These are phyloP conservation scores for Aspergillus hiratsukae DNA, from an alignment of 2,329 filamentous ascomycete genomes.

Conservation along the genomic window DNA sequence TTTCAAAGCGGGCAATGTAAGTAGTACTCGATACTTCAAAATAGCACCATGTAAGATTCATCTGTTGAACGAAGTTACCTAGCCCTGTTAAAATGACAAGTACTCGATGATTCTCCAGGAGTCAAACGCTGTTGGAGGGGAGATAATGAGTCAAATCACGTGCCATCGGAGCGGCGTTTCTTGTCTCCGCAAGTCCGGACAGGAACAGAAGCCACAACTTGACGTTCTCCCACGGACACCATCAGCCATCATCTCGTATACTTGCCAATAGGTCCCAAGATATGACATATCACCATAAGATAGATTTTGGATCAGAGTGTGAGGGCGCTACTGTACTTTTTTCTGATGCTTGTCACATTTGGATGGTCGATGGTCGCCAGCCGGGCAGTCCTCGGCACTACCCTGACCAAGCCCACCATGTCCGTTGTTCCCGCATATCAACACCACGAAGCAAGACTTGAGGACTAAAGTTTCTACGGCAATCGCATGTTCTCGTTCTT, in stretches of 20 bases:
- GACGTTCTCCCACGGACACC: background rate
- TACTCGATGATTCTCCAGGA: no score
- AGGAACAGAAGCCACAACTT: constrained; percentile 1
- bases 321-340: background rate
- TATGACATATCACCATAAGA: background rate
- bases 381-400: background rate
- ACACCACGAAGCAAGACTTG: background rate
- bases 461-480: background rate
- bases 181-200: background rate
- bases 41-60: background rate
- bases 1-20: background rate
- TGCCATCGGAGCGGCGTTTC: background rate
- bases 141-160: background rate
- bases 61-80: background rate
- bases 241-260: background rate
- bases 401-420: background rate
- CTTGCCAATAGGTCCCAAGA: background rate
- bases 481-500: background rate
- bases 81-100: no score
- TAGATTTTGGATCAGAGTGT: background rate
- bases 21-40: background rate
- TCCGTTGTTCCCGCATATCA: background rate
- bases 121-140: no score
- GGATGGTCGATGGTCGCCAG: background rate
- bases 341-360: background rate